These are phyloP conservation scores for Anisogramma anomala DNA, from an alignment of 2,329 filamentous ascomycete genomes.

Conservation along the genomic window DNA sequence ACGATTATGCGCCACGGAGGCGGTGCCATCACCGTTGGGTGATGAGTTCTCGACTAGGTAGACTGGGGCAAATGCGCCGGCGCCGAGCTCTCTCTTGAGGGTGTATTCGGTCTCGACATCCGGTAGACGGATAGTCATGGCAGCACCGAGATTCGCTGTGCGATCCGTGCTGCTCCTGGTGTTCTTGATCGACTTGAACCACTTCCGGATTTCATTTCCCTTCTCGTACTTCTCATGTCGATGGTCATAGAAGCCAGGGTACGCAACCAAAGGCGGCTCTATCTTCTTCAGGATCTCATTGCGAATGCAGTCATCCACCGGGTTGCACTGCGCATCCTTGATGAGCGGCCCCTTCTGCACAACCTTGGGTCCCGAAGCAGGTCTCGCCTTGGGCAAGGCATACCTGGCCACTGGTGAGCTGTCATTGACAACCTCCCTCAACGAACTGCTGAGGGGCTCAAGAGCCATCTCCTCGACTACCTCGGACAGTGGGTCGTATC, in stretches of 20 bases:
- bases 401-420: constrained; percentile 34
- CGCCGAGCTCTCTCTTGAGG: constrained; percentile 74
- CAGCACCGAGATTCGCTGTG: constrained; percentile 42
- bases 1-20: constrained; percentile 37
- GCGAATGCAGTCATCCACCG: constrained; percentile 66
- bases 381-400: constrained; percentile 33
- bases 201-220: constrained; percentile 69
- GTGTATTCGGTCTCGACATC: constrained; percentile 58
- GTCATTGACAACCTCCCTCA: constrained; percentile 52
- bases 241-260: constrained; percentile 71
- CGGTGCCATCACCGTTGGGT: constrained; percentile 38
- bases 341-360: constrained; percentile 60
- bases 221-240: constrained; percentile 51
- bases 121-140: constrained; percentile 57
- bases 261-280: constrained; percentile 61
- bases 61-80: constrained; percentile 89
- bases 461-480: constrained; percentile 19
- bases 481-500: constrained; percentile 21
- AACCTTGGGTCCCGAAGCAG: constrained; percentile 20
- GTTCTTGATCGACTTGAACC: constrained; percentile 54
- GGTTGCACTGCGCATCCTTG: constrained; percentile 76
- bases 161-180: constrained; percentile 49
- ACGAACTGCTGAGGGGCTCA: constrained; percentile 54
- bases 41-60: constrained; percentile 75
- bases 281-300: constrained; percentile 63